A percentile compares a stretch with the other conserved stretches of the same genome.
These are phyloP conservation scores for Lentinula raphanica DNA, from an alignment of 768 basidiomycete genomes.

Conservation along the genomic window DNA sequence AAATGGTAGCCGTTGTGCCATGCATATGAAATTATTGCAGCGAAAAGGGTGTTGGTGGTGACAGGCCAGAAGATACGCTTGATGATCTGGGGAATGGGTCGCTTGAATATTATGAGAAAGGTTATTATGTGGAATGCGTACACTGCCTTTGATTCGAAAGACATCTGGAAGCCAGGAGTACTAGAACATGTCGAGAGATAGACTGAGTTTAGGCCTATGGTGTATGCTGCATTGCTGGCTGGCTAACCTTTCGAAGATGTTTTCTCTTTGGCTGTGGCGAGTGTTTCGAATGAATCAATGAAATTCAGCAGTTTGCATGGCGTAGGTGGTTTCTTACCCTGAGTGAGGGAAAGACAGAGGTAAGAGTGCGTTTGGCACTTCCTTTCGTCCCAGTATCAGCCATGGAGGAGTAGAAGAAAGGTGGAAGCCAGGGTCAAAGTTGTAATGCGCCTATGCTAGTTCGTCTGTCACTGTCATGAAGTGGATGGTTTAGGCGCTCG, in stretches of 20 bases:
- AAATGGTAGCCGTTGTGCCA: slow-evolving; percentile 53
- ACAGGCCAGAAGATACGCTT: slow-evolving; percentile 74
- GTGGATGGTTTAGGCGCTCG: no score
- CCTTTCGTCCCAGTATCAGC: not conserved
- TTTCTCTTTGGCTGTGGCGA: slow-evolving; percentile 42
- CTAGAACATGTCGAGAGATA: slow-evolving; percentile 26
- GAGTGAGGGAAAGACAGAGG: not conserved
- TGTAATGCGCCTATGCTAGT: no score
- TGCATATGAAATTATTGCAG: slow-evolving; percentile 55
- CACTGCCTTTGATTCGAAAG: slow-evolving; percentile 76
- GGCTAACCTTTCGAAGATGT: slow-evolving; percentile 45
- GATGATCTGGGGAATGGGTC: slow-evolving; percentile 50
- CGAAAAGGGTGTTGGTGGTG: slow-evolving; percentile 74
- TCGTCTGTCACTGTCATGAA: no score
- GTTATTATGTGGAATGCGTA: slow-evolving; percentile 30
- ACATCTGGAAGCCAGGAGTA: slow-evolving; percentile 92
- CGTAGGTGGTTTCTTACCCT: slow-evolving; percentile 22
- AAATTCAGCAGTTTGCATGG: slow-evolving; percentile 19
- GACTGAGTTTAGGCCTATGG: slow-evolving; percentile 2
- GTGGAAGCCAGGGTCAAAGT: no score
- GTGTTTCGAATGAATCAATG: not conserved
- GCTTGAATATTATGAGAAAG: not conserved
- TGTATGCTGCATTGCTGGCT: not conserved
- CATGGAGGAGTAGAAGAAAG: not conserved
- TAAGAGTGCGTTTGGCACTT: not conserved